Evolutionary conservation across 768 basidiomycete species (phyloP).

Genomic region (Amanita rubescens): DNA sequence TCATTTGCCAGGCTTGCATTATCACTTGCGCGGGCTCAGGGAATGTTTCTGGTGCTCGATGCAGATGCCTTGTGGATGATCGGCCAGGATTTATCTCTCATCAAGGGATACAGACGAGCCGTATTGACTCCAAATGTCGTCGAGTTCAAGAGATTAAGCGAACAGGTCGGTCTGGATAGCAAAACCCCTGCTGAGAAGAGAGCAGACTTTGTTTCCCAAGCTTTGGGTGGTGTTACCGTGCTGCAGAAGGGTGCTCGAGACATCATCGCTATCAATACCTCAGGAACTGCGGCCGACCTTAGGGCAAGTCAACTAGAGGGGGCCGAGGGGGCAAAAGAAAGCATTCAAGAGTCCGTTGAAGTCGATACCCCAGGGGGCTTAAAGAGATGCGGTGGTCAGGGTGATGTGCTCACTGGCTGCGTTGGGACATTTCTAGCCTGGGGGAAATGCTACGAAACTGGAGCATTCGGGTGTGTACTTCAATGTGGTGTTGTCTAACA

Average conservation of each 20-base stretch:
- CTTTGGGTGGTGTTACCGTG: slow-evolving; percentile 82
- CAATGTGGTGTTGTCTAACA: neutral
- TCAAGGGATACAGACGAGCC: slow-evolving; percentile 80
- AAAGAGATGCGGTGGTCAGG: slow-evolving; percentile 94
- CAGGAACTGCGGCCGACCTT: slow-evolving; percentile 42
- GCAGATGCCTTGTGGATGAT: slow-evolving; percentile 88
- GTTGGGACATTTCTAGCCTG: slow-evolving; percentile 91
- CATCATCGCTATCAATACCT: slow-evolving; percentile 73
- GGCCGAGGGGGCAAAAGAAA: slow-evolving; percentile 42
- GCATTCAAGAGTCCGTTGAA: slow-evolving; percentile 50
- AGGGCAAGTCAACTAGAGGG: slow-evolving; percentile 34
- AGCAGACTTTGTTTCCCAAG: slow-evolving; percentile 66
- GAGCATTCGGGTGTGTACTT: slow-evolving; percentile 62
- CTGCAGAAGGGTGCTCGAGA: slow-evolving; percentile 84
- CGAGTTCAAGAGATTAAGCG: slow-evolving; percentile 82
- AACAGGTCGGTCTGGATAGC: slow-evolving; percentile 60
- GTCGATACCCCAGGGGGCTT: slow-evolving; percentile 72
- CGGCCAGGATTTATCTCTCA: slow-evolving; percentile 61
- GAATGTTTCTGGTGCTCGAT: slow-evolving; percentile 90
- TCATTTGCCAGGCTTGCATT: slow-evolving; percentile 71
- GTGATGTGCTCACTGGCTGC: slow-evolving; percentile 84
- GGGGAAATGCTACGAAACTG: slow-evolving; percentile 89
- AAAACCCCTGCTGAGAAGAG: slow-evolving; percentile 41
- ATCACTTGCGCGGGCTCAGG: slow-evolving; percentile 56
- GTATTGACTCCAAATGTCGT: slow-evolving; percentile 93